Evolutionary conservation across 768 basidiomycete species (phyloP), one percentile per base, ranked within the genome.

Genomic region (Kwoniella newhampshirensis): DNA sequence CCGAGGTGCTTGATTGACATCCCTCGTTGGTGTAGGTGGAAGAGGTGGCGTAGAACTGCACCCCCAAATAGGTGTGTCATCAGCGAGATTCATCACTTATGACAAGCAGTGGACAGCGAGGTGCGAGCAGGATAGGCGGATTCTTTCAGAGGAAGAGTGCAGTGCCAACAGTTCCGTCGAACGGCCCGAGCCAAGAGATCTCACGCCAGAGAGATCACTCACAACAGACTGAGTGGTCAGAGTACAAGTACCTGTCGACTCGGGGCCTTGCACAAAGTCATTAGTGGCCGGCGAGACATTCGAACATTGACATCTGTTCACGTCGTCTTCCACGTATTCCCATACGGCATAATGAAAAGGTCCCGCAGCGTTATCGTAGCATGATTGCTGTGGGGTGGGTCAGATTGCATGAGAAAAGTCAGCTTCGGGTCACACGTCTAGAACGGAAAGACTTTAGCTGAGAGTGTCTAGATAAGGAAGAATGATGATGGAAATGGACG

Each of bases 251-350:
- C 54, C 54, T 17, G 27, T 18, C 7, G 54, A 27, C n/a, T 48
- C 45, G 8, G 17, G 25, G 5, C 41, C 45, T 9, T 15, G 15
- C 25, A 46, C 35, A 13, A 55, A 39, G 11, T 30, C 21, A 20
- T 27, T 41, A 20, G 25, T 18, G 8, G 30, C 35, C 2, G 54
- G 54, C 8, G 26, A 21, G 4, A 35, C 40, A 18, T 55, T 48
- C 1, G 44, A 40, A 35, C 54, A 55, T 25, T 47, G 46, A 41
- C 54, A 55, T 23, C 54, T 32, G 26, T 55, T 55, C 20, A 39
- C 21, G 36, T 55, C 54, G n/a, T 47, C 20, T 4, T 44, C 44
- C 2, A 46, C 35, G 17, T 46, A 25, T 8, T 32, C 17, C 44
- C 44, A 55, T 17, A 32, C 47, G 11, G 54, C 23, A 43, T 55